Evolutionary conservation across 345 rosid genomes (phyloP), one percentile per base, ranked within the genome.

Genomic region (Pistacia vera): DNA sequence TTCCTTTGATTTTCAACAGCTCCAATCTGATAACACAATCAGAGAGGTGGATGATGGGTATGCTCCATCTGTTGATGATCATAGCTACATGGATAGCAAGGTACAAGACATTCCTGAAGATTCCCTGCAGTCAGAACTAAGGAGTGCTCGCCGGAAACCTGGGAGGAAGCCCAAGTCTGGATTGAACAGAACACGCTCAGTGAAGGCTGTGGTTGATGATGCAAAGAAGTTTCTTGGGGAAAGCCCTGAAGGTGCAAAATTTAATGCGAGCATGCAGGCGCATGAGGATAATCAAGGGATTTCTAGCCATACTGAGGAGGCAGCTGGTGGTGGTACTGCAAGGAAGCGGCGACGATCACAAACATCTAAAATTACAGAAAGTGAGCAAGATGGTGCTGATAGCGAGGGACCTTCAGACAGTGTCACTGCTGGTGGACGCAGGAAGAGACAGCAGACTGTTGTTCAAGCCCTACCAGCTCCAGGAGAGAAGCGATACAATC

Each of bases 401-500:
- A 90, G 96, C 33, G 93, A 90, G 75, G 96, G 84, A 12, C 83
- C 57, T 70, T 88, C 91, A 60, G 94, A 85, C 64, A 93, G 94
- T 83, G 79, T 87, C 66, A 79, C 89, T 62, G 73, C 84, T 71
- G 87, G 89, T 82, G 90, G 91, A 73, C 88, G 81, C 63, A 87
- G 86, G 90, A 93, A 89, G 85, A 87, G 86, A 80, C 87, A 73
- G 73, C 95, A 87, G 73, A 82, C 74, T 49, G 81, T 78, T 36
- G 77, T 85, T 73, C 78, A 83, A 7, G 87, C 71, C 20, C 68
- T 71, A 25, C 86, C 71, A 78, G 80, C 89, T 54, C 90, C 90
- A 16, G 92, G 83, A 10, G 88, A 85, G 82, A 90, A 71, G 72
- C 89, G 97, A 74, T 95, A 93, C 85, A 88, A 90, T 85, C 96